Evolutionary conservation across 2,329 filamentous ascomycete genomes (phyloP).

Genomic region (Arthroderma sp.): DNA sequence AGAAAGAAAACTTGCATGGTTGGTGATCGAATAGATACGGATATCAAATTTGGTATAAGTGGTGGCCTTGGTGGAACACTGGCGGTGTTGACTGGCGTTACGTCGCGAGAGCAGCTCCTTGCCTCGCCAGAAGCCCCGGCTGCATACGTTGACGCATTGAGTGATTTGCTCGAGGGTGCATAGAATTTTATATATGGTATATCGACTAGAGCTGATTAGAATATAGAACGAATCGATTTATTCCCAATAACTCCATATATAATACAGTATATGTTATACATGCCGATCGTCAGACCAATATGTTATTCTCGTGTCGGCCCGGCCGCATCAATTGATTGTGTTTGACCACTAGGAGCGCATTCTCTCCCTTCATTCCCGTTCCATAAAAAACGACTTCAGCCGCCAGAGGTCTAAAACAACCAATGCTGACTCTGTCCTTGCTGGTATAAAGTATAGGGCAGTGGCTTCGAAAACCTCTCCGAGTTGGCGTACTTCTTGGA

Average conservation of each 20-base stretch:
- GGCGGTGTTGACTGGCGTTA: conserved; percentile 81
- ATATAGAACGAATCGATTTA: neutral
- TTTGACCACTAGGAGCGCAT: neutral
- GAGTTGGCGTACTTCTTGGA: conserved; percentile 20
- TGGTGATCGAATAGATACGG: conserved; percentile 83
- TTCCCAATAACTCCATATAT: neutral
- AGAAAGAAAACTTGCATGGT: conserved; percentile 84
- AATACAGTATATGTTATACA: neutral
- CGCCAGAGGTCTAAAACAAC: conserved; percentile 31
- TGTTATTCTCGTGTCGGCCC: too few species aligned
- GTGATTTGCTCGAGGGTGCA: conserved; percentile 49
- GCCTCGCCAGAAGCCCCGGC: conserved; percentile 60
- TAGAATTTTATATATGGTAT: conserved; percentile 3
- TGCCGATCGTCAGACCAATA: neutral
- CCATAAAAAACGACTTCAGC: conserved; percentile 22
- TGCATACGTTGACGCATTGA: conserved; percentile 74
- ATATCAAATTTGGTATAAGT: conserved; percentile 90
- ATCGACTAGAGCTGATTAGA: neutral
- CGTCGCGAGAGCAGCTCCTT: conserved; percentile 68
- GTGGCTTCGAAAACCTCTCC: conserved; percentile 22
- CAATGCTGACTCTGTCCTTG: conserved; percentile 19
- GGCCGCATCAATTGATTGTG: neutral
- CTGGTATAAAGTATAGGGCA: conserved; percentile 27
- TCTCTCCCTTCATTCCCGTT: neutral
- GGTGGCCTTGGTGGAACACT: conserved; percentile 83